Percentiles rank a stretch among this genome's conserved stretches.
Evolutionary conservation across 805 yeast species (phyloP).

Genomic region (Wickerhamiella nectarea): DNA sequence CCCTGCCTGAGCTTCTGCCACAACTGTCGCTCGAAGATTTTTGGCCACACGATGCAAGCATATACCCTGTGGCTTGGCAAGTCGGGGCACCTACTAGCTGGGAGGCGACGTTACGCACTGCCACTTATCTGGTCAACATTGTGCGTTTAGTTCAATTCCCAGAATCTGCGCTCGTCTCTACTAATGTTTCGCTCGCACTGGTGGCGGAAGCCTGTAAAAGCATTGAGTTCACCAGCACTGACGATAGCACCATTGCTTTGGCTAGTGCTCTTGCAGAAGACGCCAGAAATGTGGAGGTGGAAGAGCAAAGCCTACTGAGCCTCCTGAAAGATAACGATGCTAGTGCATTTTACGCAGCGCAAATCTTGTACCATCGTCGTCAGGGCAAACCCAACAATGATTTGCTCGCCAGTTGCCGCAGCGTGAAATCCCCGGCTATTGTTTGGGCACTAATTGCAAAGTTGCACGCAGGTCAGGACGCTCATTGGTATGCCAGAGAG

Average conservation of each 20-base stretch:
- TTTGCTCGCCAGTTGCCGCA: neutral
- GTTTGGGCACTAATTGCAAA: constrained; percentile 17
- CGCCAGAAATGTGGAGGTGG: neutral
- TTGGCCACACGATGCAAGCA: constrained; percentile 2
- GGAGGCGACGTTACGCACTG: neutral
- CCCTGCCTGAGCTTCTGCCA: neutral
- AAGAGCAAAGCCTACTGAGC: constrained; percentile 8
- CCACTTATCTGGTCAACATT: neutral
- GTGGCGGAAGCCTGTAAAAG: neutral
- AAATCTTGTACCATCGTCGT: constrained; percentile 1
- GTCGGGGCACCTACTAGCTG: neutral
- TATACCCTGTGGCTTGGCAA: constrained; percentile 2
- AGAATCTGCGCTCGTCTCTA: neutral
- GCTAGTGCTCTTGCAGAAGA: neutral
- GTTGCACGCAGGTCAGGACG: neutral
- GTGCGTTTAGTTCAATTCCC: no score
- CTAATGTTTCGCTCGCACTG: neutral
- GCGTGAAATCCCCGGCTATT: constrained; percentile 4
- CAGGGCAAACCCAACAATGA: neutral
- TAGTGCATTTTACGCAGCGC: constrained; percentile 15
- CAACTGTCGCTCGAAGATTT: neutral
- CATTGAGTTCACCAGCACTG: neutral
- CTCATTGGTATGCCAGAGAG: constrained; percentile 12
- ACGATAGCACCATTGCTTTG: neutral
- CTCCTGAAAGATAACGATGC: neutral